A percentile compares a stretch with the other conserved stretches of the same genome.
Conservation (phyloP, 345 rosid species). For the Salix suchowensis region DNA sequence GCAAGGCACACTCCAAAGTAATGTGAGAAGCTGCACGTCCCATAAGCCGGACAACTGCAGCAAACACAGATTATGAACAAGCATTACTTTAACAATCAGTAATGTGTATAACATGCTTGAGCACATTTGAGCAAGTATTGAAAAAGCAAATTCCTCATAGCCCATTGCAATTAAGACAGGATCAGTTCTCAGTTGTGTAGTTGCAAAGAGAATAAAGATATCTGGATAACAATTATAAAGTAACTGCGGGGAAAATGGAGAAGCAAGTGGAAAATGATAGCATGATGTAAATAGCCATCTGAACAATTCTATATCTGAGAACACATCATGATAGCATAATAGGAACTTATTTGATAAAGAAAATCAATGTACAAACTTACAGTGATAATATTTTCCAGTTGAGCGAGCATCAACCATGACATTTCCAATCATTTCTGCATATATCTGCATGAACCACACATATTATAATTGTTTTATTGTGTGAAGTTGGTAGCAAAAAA, state of each 20-base stretch:
- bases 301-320: background rate
- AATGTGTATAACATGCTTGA: background rate
- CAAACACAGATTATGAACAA: slow-evolving; percentile 2
- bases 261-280: background rate
- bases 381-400: slow-evolving; percentile 94
- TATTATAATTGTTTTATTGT: background rate
- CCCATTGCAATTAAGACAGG: background rate
- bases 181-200: background rate
- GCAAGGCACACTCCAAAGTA: slow-evolving; percentile 94
- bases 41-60: slow-evolving; percentile 94
- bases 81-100: background rate
- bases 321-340: background rate
- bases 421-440: slow-evolving; percentile 97
- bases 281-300: background rate
- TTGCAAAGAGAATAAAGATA: background rate
- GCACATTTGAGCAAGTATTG: background rate
- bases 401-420: slow-evolving; percentile 99
- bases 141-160: background rate
- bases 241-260: background rate
- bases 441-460: slow-evolving; percentile 50
- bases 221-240: background rate
- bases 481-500: background rate
- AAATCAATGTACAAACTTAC: slow-evolving; percentile 43
- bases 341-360: background rate
- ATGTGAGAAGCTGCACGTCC: slow-evolving; percentile 99